Evolutionary conservation across 2,329 filamentous ascomycete species (phyloP).

Genomic region (Meredithiella fracta): DNA sequence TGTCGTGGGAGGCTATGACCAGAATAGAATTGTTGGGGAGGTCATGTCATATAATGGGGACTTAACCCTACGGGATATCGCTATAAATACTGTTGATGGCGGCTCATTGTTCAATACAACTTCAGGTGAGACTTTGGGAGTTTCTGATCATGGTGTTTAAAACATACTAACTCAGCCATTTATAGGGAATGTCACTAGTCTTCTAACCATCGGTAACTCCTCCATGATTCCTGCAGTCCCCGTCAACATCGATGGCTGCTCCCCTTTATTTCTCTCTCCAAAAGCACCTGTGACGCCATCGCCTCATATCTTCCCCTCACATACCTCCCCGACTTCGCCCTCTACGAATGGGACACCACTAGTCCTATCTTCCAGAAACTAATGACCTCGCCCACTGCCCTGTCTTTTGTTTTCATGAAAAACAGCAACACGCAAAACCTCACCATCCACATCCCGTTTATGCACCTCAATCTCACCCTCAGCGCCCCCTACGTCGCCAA

Average conservation of each 20-base stretch:
- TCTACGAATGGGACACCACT: background rate
- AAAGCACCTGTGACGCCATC: background rate
- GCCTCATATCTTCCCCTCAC: background rate
- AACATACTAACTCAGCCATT: background rate
- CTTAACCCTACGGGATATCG: background rate
- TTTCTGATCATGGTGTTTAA: background rate
- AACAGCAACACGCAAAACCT: background rate
- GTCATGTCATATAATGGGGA: background rate
- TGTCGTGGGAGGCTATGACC: background rate
- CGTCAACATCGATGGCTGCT: background rate
- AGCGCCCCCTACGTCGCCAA: background rate
- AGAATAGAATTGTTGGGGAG: background rate
- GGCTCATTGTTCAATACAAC: background rate
- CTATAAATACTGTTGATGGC: background rate
- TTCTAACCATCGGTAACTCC: background rate
- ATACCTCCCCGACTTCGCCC: background rate
- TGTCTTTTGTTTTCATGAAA: background rate
- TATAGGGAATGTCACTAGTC: background rate
- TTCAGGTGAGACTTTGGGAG: background rate
- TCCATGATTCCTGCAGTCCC: background rate
- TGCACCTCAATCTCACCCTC: background rate
- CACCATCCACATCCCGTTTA: background rate
- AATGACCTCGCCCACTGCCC: background rate
- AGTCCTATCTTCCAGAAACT: background rate
- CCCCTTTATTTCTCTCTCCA: background rate